phyloP scores from a whole-genome alignment of 768 basidiomycete genomes.

The Lyophyllum semitale region DNA sequence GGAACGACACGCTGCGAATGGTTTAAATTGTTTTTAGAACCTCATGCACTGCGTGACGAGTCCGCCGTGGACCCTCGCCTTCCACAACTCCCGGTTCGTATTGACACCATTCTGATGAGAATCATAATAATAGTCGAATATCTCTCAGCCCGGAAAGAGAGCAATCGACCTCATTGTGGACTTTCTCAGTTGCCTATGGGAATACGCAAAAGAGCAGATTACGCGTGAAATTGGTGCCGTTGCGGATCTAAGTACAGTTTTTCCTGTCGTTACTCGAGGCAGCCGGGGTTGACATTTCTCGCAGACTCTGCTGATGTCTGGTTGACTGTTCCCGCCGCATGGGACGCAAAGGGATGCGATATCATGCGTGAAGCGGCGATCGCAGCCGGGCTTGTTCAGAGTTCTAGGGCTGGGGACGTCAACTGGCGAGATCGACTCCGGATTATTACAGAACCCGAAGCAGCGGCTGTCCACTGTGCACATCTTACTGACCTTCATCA shows the following conservation, averaged over 20 bases:
- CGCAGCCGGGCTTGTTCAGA: slow-evolving; percentile 76
- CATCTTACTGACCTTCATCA: slow-evolving; percentile 80
- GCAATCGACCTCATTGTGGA: slow-evolving; percentile 82
- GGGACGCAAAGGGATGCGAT: slow-evolving; percentile 85
- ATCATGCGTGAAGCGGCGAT: slow-evolving; percentile 88
- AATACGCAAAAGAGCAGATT: slow-evolving; percentile 84
- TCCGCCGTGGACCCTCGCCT: slow-evolving; percentile 73
- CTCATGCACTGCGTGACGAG: slow-evolving; percentile 75
- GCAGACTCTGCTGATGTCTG: slow-evolving; percentile 83
- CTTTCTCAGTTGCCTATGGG: slow-evolving; percentile 82
- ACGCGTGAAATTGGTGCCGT: slow-evolving; percentile 86
- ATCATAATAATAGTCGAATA: slow-evolving; percentile 11
- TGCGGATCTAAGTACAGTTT: slow-evolving; percentile 77
- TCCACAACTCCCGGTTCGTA: slow-evolving; percentile 73
- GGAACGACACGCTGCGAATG: slow-evolving; percentile 61
- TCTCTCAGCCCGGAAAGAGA: slow-evolving; percentile 65
- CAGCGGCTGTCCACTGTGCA: slow-evolving; percentile 90
- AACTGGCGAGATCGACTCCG: slow-evolving; percentile 80
- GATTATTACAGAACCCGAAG: slow-evolving; percentile 84
- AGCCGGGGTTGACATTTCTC: slow-evolving; percentile 11
- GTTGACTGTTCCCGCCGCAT: slow-evolving; percentile 87
- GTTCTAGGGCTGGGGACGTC: slow-evolving; percentile 65
- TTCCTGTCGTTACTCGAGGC: background rate
- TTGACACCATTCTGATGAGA: background rate
- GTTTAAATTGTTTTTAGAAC: slow-evolving; percentile 89